Evolutionary conservation across 441 rosid genomes (phyloP).

Genomic region (Populus hybrid): DNA sequence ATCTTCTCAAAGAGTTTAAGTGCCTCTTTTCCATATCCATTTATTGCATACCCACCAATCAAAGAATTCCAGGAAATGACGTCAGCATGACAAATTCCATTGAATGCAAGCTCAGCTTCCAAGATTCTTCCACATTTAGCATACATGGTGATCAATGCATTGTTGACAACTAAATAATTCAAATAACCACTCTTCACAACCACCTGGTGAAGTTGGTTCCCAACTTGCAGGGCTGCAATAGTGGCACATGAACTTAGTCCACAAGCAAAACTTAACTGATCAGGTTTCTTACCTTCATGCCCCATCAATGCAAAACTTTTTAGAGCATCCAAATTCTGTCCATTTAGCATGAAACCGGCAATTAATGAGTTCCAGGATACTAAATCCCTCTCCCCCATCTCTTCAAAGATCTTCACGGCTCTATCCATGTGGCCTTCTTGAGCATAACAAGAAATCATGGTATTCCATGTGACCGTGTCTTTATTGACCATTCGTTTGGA

Average conservation of each 20-base stretch:
- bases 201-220: constrained; percentile 35
- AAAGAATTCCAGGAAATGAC: constrained; percentile 39
- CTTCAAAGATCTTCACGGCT: constrained; percentile 25
- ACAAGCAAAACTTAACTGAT: constrained; percentile 25
- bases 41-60: constrained; percentile 35
- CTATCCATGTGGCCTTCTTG: constrained; percentile 18
- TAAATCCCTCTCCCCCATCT: constrained; percentile 27
- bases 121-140: constrained; percentile 37
- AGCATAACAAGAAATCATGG: constrained; percentile 39
- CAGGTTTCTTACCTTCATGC: constrained; percentile 24
- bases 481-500: constrained; percentile 30
- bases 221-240: constrained; percentile 31
- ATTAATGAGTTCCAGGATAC: constrained; percentile 47
- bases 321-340: constrained; percentile 22
- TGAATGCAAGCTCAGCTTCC: constrained; percentile 24
- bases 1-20: constrained; percentile 27
- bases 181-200: constrained; percentile 26
- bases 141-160: constrained; percentile 42
- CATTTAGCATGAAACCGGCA: constrained; percentile 29
- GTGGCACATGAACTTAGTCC: constrained; percentile 37
- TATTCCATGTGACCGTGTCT: constrained; percentile 40
- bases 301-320: constrained; percentile 23
- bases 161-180: constrained; percentile 23
- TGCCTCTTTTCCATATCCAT: constrained; percentile 32
- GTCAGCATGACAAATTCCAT: constrained; percentile 19